Base-by-base conservation (phyloP, 805 yeast genomes). In the Metschnikowia gruessii region DNA sequence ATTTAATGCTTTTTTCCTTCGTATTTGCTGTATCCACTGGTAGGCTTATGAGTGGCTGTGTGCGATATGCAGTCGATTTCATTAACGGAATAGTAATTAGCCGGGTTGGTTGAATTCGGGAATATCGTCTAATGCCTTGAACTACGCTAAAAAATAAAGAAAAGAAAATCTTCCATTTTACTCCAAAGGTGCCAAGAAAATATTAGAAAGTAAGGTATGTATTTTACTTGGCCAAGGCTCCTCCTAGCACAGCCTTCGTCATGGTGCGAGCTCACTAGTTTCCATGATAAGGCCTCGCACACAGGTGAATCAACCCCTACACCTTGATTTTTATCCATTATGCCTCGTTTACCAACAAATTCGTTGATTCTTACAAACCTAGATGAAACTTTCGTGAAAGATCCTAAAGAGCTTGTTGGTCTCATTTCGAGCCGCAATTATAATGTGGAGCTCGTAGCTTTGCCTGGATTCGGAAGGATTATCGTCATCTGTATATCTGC, bases 361-460 rank as follows among this genome's bases (percentile, higher is more conserved):
- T 65, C 75, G 3, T 56, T 72, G 17, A 70, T 72, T 15, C 44
- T 71, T 15, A 68, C 74, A 16, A 52, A 63, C 17, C 53, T 65
- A 13, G 44, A 59, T 3, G 53, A 51, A 2, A 53, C 51, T 4
- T 36, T 62, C 12, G 51, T 65, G n/a, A 22, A 48, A 2, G 55
- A 65, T 37, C 72, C 76, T 2, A 48, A 51, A 17, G 52, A 45
- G 4, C 50, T 72, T 40, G 58, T 63, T 12, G 49, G 49, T 17
- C 58, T 59, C 41, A 54, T 72, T 24, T 59, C 53, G 11, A 31
- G 67, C 3, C 42, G 45, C n/a, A 45, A 57, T 31, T 52, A 59
- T 37, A 49, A 54, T 33, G 59, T 67, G 32, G 75, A 72, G 53
- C 50, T 71, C 39, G 66, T 70, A 9, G 43, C 63, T 19, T 60